A percentile compares a stretch with the other conserved stretches of the same genome.
Evolutionary conservation across 2,329 filamentous ascomycete genomes (phyloP).

Genomic region (Trichoderma breve): DNA sequence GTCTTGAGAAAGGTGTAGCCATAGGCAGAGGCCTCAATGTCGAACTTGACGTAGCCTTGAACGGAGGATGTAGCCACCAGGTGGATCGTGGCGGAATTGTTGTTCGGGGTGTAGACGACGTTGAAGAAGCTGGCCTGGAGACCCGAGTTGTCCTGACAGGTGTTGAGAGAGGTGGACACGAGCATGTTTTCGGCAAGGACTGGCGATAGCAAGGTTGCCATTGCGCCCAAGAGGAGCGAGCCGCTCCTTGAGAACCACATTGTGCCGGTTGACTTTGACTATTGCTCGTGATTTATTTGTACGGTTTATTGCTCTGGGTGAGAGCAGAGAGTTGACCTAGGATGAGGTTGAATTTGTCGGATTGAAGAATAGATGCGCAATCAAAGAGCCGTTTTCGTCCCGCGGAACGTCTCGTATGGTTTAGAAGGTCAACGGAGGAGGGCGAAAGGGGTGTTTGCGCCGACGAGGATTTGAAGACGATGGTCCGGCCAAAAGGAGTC

Average conservation of each 20-base stretch:
- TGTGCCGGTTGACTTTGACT: background rate
- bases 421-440: background rate
- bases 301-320: background rate
- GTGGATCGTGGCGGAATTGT: constrained; percentile 69
- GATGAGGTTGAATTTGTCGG: background rate
- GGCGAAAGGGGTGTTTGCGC: background rate
- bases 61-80: constrained; percentile 81
- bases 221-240: constrained; percentile 37
- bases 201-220: constrained; percentile 45
- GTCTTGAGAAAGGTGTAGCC: constrained; percentile 70
- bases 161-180: constrained; percentile 77
- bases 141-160: constrained; percentile 78
- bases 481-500: constrained; percentile 13
- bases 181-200: constrained; percentile 58
- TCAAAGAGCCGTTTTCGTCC: constrained; percentile 17
- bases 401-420: constrained; percentile 14
- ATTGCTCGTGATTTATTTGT: background rate
- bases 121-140: constrained; percentile 90
- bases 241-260: constrained; percentile 18
- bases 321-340: background rate
- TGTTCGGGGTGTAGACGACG: constrained; percentile 73
- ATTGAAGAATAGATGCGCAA: background rate
- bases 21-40: constrained; percentile 75
- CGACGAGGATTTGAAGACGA: background rate
- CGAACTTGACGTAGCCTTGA: constrained; percentile 75